Evolutionary conservation across 768 basidiomycete genomes (phyloP).

Genomic region (Mycena rebaudengoi): DNA sequence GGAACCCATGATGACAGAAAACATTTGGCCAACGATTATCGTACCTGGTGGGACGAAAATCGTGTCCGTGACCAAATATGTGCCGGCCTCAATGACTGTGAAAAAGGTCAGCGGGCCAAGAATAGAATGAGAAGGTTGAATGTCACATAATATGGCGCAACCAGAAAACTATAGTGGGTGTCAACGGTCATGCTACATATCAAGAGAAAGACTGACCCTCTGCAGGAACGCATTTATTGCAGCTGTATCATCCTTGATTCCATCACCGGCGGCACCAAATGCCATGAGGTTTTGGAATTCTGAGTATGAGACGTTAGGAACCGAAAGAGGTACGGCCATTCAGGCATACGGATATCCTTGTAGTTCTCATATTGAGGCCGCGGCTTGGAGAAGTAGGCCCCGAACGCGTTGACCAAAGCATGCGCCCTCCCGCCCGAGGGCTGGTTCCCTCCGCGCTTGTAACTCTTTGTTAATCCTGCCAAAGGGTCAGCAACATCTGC

Average conservation of each 20-base stretch:
- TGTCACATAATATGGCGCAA: neutral
- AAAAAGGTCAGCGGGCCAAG: neutral
- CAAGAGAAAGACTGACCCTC: neutral
- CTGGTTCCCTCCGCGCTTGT: neutral
- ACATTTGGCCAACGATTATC: neutral
- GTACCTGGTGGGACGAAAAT: conserved; percentile 1
- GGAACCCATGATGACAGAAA: no score
- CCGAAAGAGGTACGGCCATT: no score
- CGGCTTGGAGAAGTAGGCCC: neutral
- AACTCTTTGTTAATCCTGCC: neutral
- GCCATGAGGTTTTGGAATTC: neutral
- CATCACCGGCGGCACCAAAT: neutral
- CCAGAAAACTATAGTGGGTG: neutral
- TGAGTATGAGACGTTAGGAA: neutral
- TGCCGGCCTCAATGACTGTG: conserved; percentile 5
- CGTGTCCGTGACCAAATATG: conserved; percentile 6
- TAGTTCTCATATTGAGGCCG: neutral
- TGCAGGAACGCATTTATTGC: neutral
- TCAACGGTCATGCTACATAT: neutral
- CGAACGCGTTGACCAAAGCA: neutral
- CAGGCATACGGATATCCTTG: neutral
- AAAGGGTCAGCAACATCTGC: neutral
- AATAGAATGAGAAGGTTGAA: neutral
- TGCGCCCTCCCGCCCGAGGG: neutral
- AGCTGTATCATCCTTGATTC: neutral